These are phyloP conservation scores for Blastobotrys elegans DNA, from an alignment of 1,139 yeast genomes.

Conservation along the genomic window DNA sequence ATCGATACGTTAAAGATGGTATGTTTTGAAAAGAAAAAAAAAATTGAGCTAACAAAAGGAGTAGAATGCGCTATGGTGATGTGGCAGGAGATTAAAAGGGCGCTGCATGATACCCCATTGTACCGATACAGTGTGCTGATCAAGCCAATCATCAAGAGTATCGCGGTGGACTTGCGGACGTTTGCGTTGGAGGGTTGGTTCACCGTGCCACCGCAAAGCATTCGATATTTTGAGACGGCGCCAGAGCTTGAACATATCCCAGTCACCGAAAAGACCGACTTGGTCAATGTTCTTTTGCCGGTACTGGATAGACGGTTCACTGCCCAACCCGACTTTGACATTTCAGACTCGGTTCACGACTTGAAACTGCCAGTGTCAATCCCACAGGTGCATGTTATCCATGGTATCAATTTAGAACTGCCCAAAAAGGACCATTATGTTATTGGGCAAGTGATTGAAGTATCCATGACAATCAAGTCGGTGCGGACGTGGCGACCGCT, in stretches of 20 bases:
- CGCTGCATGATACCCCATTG: conserved; percentile 10
- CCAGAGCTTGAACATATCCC: conserved; percentile 12
- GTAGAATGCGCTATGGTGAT: conserved; percentile 18
- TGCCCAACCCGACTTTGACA: not conserved
- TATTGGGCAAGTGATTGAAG: conserved; percentile 60
- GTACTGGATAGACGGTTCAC: not conserved
- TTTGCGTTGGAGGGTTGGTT: conserved; percentile 20
- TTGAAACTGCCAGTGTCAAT: conserved; percentile 26
- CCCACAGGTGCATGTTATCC: conserved; percentile 29
- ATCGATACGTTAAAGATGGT: conserved; percentile 23
- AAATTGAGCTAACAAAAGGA: conserved; percentile 9
- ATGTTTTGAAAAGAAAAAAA: conserved; percentile 13
- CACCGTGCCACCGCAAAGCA: conserved; percentile 10
- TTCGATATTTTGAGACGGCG: conserved; percentile 10
- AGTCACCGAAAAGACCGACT: conserved; percentile 1
- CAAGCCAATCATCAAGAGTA: conserved; percentile 13
- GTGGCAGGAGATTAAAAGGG: conserved; percentile 31
- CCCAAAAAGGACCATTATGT: conserved; percentile 38
- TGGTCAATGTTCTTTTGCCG: conserved; percentile 3
- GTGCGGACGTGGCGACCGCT: conserved; percentile 41
- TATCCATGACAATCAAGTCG: conserved; percentile 44
- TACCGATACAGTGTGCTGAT: conserved; percentile 15
- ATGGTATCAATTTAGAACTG: conserved; percentile 24
- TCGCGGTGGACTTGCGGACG: conserved; percentile 16
- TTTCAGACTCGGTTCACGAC: conserved; percentile 15